phyloP scores from a whole-genome alignment of 352 stramenopile species.

The Blastocystis sp. region DNA sequence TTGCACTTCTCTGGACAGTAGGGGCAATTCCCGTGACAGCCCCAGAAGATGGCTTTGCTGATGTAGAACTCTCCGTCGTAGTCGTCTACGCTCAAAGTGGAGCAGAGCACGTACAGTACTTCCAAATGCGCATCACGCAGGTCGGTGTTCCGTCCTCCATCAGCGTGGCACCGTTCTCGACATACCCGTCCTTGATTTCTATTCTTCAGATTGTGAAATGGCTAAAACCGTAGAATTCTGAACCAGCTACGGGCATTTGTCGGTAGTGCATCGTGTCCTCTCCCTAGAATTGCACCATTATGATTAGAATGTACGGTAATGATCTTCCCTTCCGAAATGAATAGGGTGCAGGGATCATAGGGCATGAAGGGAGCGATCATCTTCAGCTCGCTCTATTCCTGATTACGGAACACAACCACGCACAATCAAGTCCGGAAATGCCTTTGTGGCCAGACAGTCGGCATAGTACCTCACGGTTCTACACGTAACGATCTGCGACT shows the following conservation, averaged over 20 bases:
- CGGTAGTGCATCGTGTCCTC: background rate
- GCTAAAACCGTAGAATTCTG: background rate
- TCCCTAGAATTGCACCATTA: background rate
- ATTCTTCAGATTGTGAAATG: background rate
- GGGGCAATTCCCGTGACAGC: background rate
- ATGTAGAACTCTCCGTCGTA: constrained; percentile 57
- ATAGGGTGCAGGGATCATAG: background rate
- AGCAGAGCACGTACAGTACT: background rate
- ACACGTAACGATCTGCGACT: background rate
- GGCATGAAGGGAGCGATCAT: background rate
- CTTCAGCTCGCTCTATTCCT: background rate
- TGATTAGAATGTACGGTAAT: background rate
- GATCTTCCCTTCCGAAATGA: background rate
- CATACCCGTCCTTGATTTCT: background rate
- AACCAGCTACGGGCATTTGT: background rate
- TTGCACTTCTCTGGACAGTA: constrained; percentile 12
- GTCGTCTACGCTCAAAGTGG: background rate
- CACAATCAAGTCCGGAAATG: background rate
- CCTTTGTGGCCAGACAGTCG: background rate
- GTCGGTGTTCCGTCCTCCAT: background rate
- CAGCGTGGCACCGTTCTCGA: background rate
- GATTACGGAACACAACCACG: background rate
- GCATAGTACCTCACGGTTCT: background rate
- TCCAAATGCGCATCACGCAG: background rate
- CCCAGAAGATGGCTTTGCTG: constrained; percentile 42